These are phyloP conservation scores for Phytophthora pseudosyringae DNA, from an alignment of 352 stramenopile genomes.

Conservation along the genomic window DNA sequence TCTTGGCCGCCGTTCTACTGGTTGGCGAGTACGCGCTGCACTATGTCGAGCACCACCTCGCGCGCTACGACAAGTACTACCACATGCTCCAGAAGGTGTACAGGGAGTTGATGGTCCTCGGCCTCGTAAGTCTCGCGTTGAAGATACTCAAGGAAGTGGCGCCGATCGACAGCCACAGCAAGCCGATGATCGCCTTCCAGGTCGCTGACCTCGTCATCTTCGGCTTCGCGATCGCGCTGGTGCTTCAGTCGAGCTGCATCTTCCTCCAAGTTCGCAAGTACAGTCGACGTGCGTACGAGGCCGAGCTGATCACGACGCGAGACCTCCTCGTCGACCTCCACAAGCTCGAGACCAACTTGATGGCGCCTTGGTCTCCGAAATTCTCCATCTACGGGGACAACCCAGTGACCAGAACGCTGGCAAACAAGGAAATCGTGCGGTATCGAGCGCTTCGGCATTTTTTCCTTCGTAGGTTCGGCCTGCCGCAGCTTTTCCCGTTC, in stretches of 20 bases:
- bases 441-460: constrained; percentile 47
- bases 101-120: constrained; percentile 64
- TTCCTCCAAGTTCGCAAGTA: constrained; percentile 43
- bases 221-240: constrained; percentile 51
- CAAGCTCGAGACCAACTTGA: constrained; percentile 2
- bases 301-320: constrained; percentile 47
- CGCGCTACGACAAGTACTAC: constrained; percentile 60
- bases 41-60: constrained; percentile 41
- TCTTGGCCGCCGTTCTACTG: constrained; percentile 53
- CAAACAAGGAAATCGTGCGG: constrained; percentile 25
- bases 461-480: constrained; percentile 47
- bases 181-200: constrained; percentile 52
- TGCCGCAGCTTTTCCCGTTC: constrained; percentile 67
- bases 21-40: constrained; percentile 53
- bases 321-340: constrained; percentile 25
- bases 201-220: constrained; percentile 62
- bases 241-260: constrained; percentile 49
- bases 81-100: constrained; percentile 72
- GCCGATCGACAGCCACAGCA: constrained; percentile 28
- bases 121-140: constrained; percentile 50
- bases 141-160: constrained; percentile 54
- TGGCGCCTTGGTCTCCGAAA: neutral
- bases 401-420: neutral
- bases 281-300: constrained; percentile 32
- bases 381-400: neutral